These are phyloP conservation scores for Aureobasidium sp. DNA, from an alignment of 2,329 filamentous ascomycete species.

Conservation along the genomic window DNA sequence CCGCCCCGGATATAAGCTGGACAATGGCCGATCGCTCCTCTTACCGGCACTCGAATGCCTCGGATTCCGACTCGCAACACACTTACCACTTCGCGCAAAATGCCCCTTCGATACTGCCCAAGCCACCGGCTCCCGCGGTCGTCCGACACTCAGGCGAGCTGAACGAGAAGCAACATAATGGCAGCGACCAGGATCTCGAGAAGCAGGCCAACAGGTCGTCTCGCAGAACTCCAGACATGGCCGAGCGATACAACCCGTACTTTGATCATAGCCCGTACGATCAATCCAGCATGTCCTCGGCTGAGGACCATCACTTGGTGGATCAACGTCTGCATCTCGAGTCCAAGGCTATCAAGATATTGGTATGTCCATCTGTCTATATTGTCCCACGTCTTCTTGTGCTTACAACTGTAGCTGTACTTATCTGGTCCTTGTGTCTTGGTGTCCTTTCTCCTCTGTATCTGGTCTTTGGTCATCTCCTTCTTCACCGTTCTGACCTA, in stretches of 20 bases:
- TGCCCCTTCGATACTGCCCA: conserved; percentile 3
- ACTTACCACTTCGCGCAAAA: neutral
- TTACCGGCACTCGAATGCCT: neutral
- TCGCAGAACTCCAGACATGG: conserved; percentile 1
- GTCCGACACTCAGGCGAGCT: neutral
- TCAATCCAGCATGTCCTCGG: conserved; percentile 17
- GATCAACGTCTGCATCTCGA: conserved; percentile 35
- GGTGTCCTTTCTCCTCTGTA: conserved; percentile 46
- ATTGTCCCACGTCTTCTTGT: neutral
- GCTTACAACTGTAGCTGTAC: conserved; percentile 36
- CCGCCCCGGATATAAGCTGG: conserved; percentile 5
- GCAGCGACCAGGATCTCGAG: neutral
- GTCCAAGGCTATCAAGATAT: conserved; percentile 38
- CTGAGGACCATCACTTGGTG: conserved; percentile 30
- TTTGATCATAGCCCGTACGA: neutral
- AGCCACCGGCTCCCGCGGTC: neutral
- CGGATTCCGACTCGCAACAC: conserved; percentile 10
- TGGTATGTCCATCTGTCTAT: conserved; percentile 28
- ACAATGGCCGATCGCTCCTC: conserved; percentile 12
- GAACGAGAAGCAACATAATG: neutral
- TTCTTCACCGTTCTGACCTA: conserved; percentile 45
- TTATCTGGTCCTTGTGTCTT: conserved; percentile 48
- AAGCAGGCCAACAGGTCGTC: neutral
- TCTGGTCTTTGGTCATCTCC: conserved; percentile 49
- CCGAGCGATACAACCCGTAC: conserved; percentile 7